These are phyloP conservation scores for Canavalia gladiata DNA, from an alignment of 306 rosid genomes.

Conservation along the genomic window DNA sequence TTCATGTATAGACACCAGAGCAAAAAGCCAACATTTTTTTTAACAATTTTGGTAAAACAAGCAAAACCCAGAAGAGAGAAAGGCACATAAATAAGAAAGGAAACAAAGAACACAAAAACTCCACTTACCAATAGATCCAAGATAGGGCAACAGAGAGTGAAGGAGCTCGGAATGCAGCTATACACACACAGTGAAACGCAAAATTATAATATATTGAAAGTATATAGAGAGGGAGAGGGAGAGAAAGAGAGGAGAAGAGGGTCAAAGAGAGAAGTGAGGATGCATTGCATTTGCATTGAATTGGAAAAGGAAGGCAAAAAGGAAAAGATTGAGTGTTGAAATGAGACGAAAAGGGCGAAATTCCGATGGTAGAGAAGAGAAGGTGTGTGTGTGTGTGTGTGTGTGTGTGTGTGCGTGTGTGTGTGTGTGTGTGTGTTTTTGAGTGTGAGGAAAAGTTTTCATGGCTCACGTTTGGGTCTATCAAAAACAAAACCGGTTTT, in stretches of 20 bases:
- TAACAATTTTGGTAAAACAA: conserved; percentile 12
- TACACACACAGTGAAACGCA: not conserved
- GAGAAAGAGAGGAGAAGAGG: not conserved
- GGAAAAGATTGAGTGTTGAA: conserved; percentile 67
- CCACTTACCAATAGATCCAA: conserved; percentile 44
- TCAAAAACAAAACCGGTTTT: not conserved
- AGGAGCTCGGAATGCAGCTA: conserved; percentile 53
- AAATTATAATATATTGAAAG: not conserved
- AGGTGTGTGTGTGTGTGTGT: not conserved
- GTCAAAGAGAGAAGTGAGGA: conserved; percentile 12
- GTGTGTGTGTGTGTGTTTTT: not conserved
- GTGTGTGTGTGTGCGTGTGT: too few relatives aligned
- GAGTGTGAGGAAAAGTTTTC: conserved; percentile 23
- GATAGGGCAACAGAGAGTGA: conserved; percentile 31
- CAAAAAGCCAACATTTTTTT: conserved; percentile 12
- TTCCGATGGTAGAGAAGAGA: conserved; percentile 71
- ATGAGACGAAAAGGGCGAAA: conserved; percentile 55
- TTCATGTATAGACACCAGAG: not conserved
- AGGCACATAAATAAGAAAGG: not conserved
- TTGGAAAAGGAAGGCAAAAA: conserved; percentile 30
- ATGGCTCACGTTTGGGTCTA: conserved; percentile 46
- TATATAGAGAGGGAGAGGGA: not conserved
- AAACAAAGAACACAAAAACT: conserved; percentile 22
- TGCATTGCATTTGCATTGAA: conserved; percentile 12
- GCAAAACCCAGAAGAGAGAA: conserved; percentile 23